These are phyloP conservation scores for Hypoxylon sp. DNA, from an alignment of 2,329 filamentous ascomycete genomes.

Conservation along the genomic window DNA sequence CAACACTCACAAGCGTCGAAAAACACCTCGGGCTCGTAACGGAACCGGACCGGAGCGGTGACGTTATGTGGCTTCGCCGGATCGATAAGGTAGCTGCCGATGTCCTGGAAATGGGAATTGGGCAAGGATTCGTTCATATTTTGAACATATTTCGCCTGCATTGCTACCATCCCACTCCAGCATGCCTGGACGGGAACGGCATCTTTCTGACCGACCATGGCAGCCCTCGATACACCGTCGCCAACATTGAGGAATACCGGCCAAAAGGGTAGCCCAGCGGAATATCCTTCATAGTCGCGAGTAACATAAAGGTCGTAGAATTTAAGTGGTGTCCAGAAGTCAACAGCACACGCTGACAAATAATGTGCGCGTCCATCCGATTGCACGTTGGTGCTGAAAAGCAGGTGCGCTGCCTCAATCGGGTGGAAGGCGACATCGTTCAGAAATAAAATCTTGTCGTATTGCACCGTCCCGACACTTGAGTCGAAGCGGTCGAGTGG, in stretches of 20 bases:
- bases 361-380: conserved; percentile 69
- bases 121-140: conserved; percentile 55
- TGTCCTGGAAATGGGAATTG: conserved; percentile 54
- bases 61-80: conserved; percentile 53
- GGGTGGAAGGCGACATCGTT: conserved; percentile 75
- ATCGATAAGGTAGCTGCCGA: conserved; percentile 56
- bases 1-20: conserved; percentile 78
- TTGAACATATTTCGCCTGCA: conserved; percentile 73
- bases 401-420: conserved; percentile 67
- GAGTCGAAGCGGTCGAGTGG: conserved; percentile 68
- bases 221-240: conserved; percentile 69
- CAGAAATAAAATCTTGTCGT: conserved; percentile 72
- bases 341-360: conserved; percentile 78
- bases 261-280: conserved; percentile 75
- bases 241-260: conserved; percentile 74
- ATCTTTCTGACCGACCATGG: conserved; percentile 73
- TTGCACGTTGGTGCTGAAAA: conserved; percentile 74
- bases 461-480: conserved; percentile 59
- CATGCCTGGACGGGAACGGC: conserved; percentile 80
- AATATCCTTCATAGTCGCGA: conserved; percentile 75
- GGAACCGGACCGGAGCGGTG: conserved; percentile 66
- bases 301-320: conserved; percentile 84
- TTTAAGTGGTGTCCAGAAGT: conserved; percentile 76
- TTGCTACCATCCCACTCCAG: conserved; percentile 83
- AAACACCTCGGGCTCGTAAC: conserved; percentile 70